Conservation (phyloP, 208 protist genomes). For the Leishmania tropica region DNA sequence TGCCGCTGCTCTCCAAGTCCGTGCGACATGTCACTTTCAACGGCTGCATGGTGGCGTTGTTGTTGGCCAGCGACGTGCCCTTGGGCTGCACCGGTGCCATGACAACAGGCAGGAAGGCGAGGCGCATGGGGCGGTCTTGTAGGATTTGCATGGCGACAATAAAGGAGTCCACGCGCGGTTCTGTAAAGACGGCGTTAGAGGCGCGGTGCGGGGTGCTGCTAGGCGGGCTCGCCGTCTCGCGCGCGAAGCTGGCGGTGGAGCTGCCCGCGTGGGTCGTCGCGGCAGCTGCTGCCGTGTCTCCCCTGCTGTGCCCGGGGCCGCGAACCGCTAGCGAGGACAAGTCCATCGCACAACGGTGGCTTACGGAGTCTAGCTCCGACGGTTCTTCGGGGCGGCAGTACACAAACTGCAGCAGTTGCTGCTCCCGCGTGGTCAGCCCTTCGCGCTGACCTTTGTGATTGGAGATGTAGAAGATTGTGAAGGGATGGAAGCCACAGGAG, state of each 20-base stretch:
- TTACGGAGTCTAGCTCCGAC: neutral
- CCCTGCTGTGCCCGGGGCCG: too few species aligned
- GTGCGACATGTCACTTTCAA: neutral
- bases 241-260: neutral
- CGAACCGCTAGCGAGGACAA: conserved; percentile 27
- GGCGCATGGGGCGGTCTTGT: conserved; percentile 56
- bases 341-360: conserved; percentile 1
- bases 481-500: neutral
- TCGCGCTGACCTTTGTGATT: conserved; percentile 14
- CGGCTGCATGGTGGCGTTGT: neutral
- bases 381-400: conserved; percentile 29
- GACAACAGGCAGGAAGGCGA: conserved; percentile 44
- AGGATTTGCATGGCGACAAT: conserved; percentile 44
- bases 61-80: conserved; percentile 1
- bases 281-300: neutral
- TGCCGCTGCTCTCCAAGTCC: neutral
- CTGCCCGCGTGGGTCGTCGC: neutral
- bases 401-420: conserved; percentile 27
- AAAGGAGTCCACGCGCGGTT: conserved; percentile 23
- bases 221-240: neutral
- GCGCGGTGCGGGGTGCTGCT: conserved; percentile 4
- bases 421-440: conserved; percentile 38
- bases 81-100: conserved; percentile 6
- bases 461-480: conserved; percentile 22
- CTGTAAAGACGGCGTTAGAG: neutral